Percentiles rank a stretch among this genome's conserved stretches.
These are phyloP conservation scores for Chlorella variabilis DNA, from an alignment of 163 green algal genomes.

Conservation along the genomic window DNA sequence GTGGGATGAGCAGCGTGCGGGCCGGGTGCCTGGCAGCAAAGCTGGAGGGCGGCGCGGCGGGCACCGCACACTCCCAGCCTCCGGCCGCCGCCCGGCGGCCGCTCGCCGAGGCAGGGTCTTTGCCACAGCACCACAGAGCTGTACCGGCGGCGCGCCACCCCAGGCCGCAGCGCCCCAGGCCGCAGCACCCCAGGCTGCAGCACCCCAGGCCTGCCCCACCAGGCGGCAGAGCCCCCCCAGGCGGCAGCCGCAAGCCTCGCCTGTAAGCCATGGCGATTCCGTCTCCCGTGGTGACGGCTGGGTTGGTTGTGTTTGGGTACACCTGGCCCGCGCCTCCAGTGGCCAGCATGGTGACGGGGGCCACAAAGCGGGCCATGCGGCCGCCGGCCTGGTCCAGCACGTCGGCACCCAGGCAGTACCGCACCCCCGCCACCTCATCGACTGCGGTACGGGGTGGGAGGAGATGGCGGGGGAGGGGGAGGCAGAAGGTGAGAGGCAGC, in stretches of 20 bases:
- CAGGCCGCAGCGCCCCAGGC: too few relatives aligned
- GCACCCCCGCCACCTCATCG: constrained; percentile 57
- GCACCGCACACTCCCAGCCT: too few relatives aligned
- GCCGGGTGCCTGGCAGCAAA: too few relatives aligned
- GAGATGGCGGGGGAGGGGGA: neutral
- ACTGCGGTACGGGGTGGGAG: constrained; percentile 16
- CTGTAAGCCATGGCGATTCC: constrained; percentile 94
- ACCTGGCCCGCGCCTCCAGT: constrained; percentile 94
- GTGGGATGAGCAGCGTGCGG: neutral
- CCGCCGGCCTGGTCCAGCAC: constrained; percentile 37
- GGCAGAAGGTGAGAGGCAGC: neutral
- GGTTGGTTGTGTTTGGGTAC: constrained; percentile 99
- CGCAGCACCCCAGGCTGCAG: too few relatives aligned
- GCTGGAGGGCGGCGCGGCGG: too few relatives aligned
- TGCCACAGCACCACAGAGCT: too few relatives aligned
- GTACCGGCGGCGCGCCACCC: too few relatives aligned
- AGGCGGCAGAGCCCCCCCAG: too few relatives aligned
- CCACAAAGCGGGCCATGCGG: constrained; percentile 77
- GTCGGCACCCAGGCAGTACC: constrained; percentile 47
- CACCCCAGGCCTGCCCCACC: too few relatives aligned
- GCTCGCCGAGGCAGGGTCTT: too few relatives aligned
- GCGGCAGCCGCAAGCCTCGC: constrained; percentile 1
- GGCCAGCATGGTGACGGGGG: constrained; percentile 90
- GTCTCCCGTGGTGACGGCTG: constrained; percentile 92
- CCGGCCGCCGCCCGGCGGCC: too few relatives aligned